Base-by-base conservation (phyloP, 139 green algal species). In the Picochlorum sp. region DNA sequence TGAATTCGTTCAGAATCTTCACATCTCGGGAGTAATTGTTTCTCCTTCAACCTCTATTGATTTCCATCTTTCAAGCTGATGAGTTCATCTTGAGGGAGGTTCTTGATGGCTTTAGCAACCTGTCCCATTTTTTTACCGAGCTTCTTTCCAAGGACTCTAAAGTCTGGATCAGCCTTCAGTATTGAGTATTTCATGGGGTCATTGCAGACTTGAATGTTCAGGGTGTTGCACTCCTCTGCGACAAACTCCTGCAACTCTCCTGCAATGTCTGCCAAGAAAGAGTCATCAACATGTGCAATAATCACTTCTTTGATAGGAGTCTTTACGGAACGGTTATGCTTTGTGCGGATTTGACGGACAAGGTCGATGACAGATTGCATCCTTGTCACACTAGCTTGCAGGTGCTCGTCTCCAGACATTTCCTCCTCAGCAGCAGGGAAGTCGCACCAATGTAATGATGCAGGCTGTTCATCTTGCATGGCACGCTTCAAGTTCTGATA, bases 291-390 rank as follows among this genome's bases (percentile, higher is more conserved):
- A 70, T 96, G 86, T 32, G 96, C 89, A 21, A 97, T 85, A 2
- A 86, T 71, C 11, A 95, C 69, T 59, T 70, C 65, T 38, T 72
- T 68, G 49, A 98, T 79, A 4, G 92, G 93, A 61, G 71, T 76
- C 81, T 96, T 96, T 59, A 97, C 68, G 14, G 86, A 9, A 45
- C 47, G 55, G 41, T 57, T 59, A 64, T 69, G 72, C 34, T 81
- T 78, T 61, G 97, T 90, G 41, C 92, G 78, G 55, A 97, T 88
- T 45, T 71, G 79, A 62, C 93, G 81, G 4, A 72, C 88, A 49
- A 93, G 77, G 68, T 98, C 93, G 26, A 98, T 87, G 44, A 96
- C 88, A 2, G 65, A 57, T 69, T 72, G 83, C 92, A 98, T 98
- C 52, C 89, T 79, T 10, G 74, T 78, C 44, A 98, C 91, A 41